Evolutionary conservation across 371 early-diverging fungal species (phyloP), one percentile per base, ranked within the genome.

Genomic region (Lichtheimia ramosa): DNA sequence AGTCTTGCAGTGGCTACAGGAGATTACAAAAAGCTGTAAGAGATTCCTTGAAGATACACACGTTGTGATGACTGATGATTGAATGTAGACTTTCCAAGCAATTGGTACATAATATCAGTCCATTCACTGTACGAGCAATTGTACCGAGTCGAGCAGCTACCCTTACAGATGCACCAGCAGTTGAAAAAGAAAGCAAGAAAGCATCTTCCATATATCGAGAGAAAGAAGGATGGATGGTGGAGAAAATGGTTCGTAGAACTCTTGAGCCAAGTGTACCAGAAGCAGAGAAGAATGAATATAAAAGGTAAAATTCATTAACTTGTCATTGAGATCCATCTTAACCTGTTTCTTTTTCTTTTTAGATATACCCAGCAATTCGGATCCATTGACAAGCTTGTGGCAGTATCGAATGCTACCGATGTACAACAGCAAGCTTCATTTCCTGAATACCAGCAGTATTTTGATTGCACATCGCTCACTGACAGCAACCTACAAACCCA

Each of bases 341-440:
- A 43, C 43, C 23, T 42, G 49, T 53, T 3, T 43, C 15, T 20
- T 58, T 51, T 51, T 7, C 24, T 52, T 46, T 15, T 41, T 50
- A 83, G 84, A 54, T 84, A 84, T 56, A 70, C 81, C 21, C 74
- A 80, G 42, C 84, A 84, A 68, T 80, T 78, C 53, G 73, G 72
- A 20, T 69, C 62, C 25, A 64, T 77, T 7, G 71, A 73, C 24
- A 69, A 70, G 24, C 49, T 76, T 7, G 66, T 74, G 21, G 70
- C 65, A 13, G 58, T 66, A 13, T 63, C 68, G n/a, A 63, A 64
- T 27, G 68, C 74, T 58, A 34, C 34, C 48, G 39, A 27, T 24
- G 18, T 10, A 0, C 50, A 40, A 21, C 15, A 20, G 8, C 12
- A 65, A 48, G 16, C 40, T 66, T 13, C 69, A 48, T 51, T 71